phyloP scores from a whole-genome alignment of 345 rosid genomes.

The Bretschneidera sinensis region DNA sequence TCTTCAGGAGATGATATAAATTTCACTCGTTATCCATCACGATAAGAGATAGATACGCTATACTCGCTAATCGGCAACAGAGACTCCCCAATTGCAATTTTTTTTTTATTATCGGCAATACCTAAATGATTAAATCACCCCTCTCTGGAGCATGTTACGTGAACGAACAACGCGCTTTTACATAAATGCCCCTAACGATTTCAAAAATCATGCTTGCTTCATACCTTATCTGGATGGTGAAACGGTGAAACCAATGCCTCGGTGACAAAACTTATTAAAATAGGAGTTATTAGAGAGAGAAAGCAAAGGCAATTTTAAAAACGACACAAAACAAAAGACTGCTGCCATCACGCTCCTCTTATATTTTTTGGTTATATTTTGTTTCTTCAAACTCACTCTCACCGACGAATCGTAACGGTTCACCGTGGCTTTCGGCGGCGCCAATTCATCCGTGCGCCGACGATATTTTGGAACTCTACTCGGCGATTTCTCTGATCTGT shows the following conservation, averaged over 20 bases:
- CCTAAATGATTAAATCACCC: neutral
- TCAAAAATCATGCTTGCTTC: neutral
- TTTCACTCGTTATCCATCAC: neutral
- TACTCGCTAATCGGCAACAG: neutral
- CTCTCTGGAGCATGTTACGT: neutral
- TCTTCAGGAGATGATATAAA: no score
- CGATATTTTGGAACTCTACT: slow-evolving; percentile 4
- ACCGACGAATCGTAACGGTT: slow-evolving; percentile 46
- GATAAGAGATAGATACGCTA: neutral
- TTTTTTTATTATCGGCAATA: no score
- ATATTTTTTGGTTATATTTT: neutral
- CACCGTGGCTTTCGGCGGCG: slow-evolving; percentile 30
- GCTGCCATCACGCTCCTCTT: neutral
- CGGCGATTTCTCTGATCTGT: slow-evolving; percentile 12
- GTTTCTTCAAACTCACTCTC: slow-evolving; percentile 16
- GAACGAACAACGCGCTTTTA: neutral
- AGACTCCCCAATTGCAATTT: no score
- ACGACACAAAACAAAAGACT: slow-evolving; percentile 9
- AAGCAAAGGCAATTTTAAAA: slow-evolving; percentile 2
- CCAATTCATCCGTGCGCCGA: slow-evolving; percentile 6
- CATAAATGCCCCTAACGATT: neutral
- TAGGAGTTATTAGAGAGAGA: neutral
- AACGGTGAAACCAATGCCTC: neutral
- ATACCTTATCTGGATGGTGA: neutral
- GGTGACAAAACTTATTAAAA: neutral